Evolutionary conservation across 306 rosid species (phyloP).

Genomic region (Mimosa bimucronata): DNA sequence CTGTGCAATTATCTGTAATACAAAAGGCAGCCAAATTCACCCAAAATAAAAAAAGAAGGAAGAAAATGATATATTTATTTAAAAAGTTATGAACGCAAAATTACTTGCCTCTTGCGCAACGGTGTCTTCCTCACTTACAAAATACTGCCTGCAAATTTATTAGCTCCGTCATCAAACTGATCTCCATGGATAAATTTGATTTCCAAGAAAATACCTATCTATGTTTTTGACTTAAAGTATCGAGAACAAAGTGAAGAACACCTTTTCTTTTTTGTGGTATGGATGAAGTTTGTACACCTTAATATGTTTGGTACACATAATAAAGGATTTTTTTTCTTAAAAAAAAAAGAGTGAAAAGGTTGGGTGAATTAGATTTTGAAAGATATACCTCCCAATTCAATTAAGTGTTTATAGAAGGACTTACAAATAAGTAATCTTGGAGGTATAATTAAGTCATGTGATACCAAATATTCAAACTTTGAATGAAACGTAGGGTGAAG

Average conservation of each 20-base stretch:
- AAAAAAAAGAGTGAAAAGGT: no score
- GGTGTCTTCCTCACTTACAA: constrained; percentile 47
- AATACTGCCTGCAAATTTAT: constrained; percentile 42
- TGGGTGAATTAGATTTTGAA: no score
- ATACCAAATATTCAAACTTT: not conserved
- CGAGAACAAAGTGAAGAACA: not conserved
- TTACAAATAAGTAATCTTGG: no score
- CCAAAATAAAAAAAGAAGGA: not conserved
- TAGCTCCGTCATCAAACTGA: not conserved
- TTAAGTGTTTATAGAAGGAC: no score
- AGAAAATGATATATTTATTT: no score
- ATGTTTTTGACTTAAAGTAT: not conserved
- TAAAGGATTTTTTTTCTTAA: no score
- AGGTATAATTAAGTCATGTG: not conserved
- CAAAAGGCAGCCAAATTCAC: not conserved
- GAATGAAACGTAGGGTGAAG: not conserved
- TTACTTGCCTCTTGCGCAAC: constrained; percentile 55
- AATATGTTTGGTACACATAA: no score
- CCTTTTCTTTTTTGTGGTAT: no score
- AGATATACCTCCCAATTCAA: no score
- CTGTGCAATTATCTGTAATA: constrained; percentile 42
- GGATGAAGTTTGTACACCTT: no score
- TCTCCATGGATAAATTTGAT: not conserved
- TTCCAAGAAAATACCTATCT: not conserved
- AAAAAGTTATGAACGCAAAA: no score